phyloP scores from a whole-genome alignment of 176 grass and related monocot genomes.

The Juncus inflexus region DNA sequence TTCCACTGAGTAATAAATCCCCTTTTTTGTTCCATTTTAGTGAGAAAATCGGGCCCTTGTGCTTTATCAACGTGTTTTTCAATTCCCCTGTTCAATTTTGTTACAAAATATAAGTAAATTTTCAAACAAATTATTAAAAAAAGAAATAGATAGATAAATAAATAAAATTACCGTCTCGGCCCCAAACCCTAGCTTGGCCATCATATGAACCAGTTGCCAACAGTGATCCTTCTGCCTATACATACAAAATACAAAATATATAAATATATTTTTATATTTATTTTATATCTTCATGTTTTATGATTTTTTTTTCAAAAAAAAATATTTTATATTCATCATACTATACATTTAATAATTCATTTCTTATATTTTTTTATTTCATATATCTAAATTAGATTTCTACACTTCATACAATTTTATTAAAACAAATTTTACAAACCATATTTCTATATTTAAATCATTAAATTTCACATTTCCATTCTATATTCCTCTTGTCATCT shows the following conservation, averaged over 20 bases:
- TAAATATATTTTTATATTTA: not conserved
- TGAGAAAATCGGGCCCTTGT: constrained; percentile 96
- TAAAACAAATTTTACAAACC: no score
- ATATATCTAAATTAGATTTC: no score
- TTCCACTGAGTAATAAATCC: constrained; percentile 92
- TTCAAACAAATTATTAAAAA: not conserved
- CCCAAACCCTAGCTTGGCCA: constrained; percentile 96
- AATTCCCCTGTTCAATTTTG: constrained; percentile 56
- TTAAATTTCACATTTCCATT: no score
- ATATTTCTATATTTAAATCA: no score
- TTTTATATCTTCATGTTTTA: not conserved
- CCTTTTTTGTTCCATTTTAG: constrained; percentile 99
- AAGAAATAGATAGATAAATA: not conserved
- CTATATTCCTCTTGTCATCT: not conserved
- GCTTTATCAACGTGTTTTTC: constrained; percentile 86
- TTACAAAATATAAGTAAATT: no score
- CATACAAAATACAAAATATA: not conserved
- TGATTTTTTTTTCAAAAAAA: constrained; percentile 5
- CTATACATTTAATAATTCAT: constrained; percentile 6
- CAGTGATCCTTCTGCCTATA: constrained; percentile 68
- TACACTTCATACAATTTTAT: no score
- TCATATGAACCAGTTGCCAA: constrained; percentile 96
- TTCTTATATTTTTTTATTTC: no score
- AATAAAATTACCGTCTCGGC: constrained; percentile 62
- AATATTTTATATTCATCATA: not conserved